Percentiles rank a stretch among this genome's conserved stretches.
phyloP scores from a whole-genome alignment of 1,139 yeast genomes.

The Kurtzmaniella quercitrusa region DNA sequence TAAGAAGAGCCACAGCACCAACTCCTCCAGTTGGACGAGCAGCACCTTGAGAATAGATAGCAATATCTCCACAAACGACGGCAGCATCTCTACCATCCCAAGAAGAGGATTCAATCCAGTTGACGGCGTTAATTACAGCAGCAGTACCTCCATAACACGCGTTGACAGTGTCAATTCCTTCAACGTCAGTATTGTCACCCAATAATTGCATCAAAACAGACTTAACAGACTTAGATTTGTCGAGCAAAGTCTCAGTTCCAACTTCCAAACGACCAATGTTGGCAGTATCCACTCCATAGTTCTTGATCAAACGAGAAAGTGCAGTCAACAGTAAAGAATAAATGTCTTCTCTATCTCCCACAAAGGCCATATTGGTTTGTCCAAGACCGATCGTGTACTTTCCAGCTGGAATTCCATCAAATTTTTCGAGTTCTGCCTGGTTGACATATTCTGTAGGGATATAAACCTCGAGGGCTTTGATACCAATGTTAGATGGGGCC shows the following conservation, averaged over 20 bases:
- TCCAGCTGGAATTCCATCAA: slow-evolving; percentile 85
- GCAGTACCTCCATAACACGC: slow-evolving; percentile 99
- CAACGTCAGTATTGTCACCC: slow-evolving; percentile 84
- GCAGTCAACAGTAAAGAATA: slow-evolving; percentile 89
- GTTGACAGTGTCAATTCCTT: slow-evolving; percentile 93
- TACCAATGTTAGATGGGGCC: slow-evolving; percentile 79
- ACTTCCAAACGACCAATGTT: slow-evolving; percentile 94
- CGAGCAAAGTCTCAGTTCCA: slow-evolving; percentile 96
- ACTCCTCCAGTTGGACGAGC: slow-evolving; percentile 99
- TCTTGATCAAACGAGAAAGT: slow-evolving; percentile 66
- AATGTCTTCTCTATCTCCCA: slow-evolving; percentile 95
- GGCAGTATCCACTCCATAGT: slow-evolving; percentile 77
- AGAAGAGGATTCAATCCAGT: slow-evolving; percentile 93
- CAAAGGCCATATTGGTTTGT: slow-evolving; percentile 97
- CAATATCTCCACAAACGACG: slow-evolving; percentile 97
- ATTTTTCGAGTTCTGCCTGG: slow-evolving; percentile 83
- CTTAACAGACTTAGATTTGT: slow-evolving; percentile 96
- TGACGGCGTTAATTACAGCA: slow-evolving; percentile 88
- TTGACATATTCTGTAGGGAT: slow-evolving; percentile 80
- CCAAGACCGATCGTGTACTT: slow-evolving; percentile 98
- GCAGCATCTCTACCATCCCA: slow-evolving; percentile 99
- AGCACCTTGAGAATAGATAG: slow-evolving; percentile 93
- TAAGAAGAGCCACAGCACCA: slow-evolving; percentile 90
- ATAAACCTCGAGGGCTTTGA: slow-evolving; percentile 92
- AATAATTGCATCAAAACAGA: slow-evolving; percentile 94